phyloP scores from a whole-genome alignment of 2,329 filamentous ascomycete genomes.

The Colletotrichum tanaceti region DNA sequence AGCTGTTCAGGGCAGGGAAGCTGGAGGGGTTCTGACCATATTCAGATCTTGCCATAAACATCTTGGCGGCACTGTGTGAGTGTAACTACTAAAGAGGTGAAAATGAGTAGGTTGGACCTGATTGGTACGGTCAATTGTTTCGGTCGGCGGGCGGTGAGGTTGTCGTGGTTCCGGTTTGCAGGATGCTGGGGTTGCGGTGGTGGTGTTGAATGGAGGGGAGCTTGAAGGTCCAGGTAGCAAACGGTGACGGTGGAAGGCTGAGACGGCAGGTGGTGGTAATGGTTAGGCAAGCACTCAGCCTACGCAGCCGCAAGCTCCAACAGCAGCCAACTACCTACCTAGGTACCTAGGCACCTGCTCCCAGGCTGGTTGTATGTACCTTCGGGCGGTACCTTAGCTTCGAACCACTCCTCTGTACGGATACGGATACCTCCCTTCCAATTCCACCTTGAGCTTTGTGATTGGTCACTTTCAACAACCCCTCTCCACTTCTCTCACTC shows the following conservation, averaged over 20 bases:
- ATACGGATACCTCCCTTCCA: too few relatives aligned
- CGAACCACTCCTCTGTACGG: conserved; percentile 17
- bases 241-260: conserved; percentile 38
- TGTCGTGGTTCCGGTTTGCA: conserved; percentile 24
- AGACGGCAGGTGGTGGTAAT: conserved; percentile 18
- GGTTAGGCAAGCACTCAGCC: conserved; percentile 54
- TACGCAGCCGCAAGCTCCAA: conserved; percentile 49
- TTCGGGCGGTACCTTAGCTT: neutral
- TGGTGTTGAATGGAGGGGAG: conserved; percentile 33
- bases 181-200: conserved; percentile 19
- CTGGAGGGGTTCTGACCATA: conserved; percentile 77
- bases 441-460: conserved; percentile 13
- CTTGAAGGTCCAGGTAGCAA: conserved; percentile 38
- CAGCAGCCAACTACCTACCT: conserved; percentile 10
- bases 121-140: conserved; percentile 14
- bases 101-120: neutral
- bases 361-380: too few relatives aligned
- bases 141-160: conserved; percentile 13
- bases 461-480: conserved; percentile 11
- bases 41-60: conserved; percentile 99
- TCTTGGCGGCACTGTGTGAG: conserved; percentile 67
- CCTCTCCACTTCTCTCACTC: conserved; percentile 17
- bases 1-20: conserved; percentile 42
- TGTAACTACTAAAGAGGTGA: conserved; percentile 21
- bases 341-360: too few relatives aligned